Evolutionary conservation across 163 green algal species (phyloP).

Genomic region (Prototheca wickerhamii): DNA sequence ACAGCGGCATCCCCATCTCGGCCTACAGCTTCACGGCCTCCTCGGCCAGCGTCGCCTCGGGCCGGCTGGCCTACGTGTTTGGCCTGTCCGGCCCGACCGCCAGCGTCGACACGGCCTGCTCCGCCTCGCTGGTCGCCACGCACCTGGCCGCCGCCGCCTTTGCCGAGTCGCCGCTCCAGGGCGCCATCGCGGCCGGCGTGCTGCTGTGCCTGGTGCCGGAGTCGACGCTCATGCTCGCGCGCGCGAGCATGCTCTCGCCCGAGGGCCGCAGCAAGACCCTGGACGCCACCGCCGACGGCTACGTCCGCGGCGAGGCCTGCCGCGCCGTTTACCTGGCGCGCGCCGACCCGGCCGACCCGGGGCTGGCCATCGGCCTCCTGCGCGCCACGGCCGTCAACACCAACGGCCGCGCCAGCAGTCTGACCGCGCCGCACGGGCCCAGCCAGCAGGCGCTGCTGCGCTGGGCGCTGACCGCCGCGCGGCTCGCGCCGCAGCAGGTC

Average conservation of each 20-base stretch:
- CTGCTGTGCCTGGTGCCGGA: slow-evolving; percentile 47
- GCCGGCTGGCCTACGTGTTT: slow-evolving; percentile 45
- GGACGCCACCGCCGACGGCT: slow-evolving; percentile 73
- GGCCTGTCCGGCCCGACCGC: slow-evolving; percentile 41
- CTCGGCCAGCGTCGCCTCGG: slow-evolving; percentile 40
- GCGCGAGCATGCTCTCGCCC: slow-evolving; percentile 49
- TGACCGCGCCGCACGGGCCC: slow-evolving; percentile 59
- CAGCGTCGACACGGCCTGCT: slow-evolving; percentile 85
- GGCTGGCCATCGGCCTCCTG: slow-evolving; percentile 14
- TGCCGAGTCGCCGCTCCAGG: slow-evolving; percentile 7
- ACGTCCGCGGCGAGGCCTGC: slow-evolving; percentile 64
- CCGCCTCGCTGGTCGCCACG: slow-evolving; percentile 65
- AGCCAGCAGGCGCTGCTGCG: slow-evolving; percentile 65
- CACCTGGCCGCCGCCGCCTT: slow-evolving; percentile 23
- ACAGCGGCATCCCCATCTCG: not conserved
- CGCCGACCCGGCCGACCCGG: not conserved
- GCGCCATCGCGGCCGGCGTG: slow-evolving; percentile 49
- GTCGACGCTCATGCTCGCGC: slow-evolving; percentile 36
- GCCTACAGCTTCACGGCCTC: slow-evolving; percentile 45
- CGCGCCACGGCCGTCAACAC: slow-evolving; percentile 33
- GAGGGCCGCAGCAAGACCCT: slow-evolving; percentile 81
- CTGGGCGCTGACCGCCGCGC: slow-evolving; percentile 33
- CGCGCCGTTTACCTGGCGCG: slow-evolving; percentile 12
- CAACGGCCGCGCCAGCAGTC: slow-evolving; percentile 35
- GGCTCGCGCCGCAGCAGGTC: slow-evolving; percentile 21